Conservation (phyloP, 768 basidiomycete species). For the Tulasnella sp. region DNA sequence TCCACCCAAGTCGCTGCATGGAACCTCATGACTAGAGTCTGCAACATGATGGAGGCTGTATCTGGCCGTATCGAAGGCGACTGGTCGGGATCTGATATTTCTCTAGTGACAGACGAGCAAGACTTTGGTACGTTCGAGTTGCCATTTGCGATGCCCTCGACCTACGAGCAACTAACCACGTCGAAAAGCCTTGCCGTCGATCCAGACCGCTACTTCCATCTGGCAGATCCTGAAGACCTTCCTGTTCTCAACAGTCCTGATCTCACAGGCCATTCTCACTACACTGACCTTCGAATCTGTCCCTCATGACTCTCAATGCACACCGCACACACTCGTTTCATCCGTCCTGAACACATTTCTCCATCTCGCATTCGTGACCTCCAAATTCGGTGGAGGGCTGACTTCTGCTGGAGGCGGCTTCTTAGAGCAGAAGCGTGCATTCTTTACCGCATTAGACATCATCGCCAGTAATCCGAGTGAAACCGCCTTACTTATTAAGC, state of each 20-base stretch:
- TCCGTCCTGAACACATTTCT: slow-evolving; percentile 46
- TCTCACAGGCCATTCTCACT: slow-evolving; percentile 50
- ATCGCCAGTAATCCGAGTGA: slow-evolving; percentile 35
- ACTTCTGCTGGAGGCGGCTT: slow-evolving; percentile 42
- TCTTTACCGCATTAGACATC: slow-evolving; percentile 69
- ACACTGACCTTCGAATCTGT: slow-evolving; percentile 34
- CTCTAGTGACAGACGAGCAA: slow-evolving; percentile 23
- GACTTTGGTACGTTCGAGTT: slow-evolving; percentile 22
- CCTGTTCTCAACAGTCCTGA: slow-evolving; percentile 61
- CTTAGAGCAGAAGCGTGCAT: slow-evolving; percentile 57
- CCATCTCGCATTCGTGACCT: slow-evolving; percentile 63
- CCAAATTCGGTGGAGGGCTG: slow-evolving; percentile 61
- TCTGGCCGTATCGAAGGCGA: slow-evolving; percentile 21
- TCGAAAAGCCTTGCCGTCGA: not conserved
- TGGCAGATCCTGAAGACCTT: slow-evolving; percentile 66
- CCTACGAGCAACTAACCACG: not conserved
- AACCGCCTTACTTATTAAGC: slow-evolving; percentile 32
- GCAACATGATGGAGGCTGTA: slow-evolving; percentile 20
- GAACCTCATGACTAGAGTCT: slow-evolving; percentile 18
- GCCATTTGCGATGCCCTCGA: not conserved
- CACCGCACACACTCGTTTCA: slow-evolving; percentile 35
- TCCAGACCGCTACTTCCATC: slow-evolving; percentile 22
- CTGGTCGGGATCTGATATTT: slow-evolving; percentile 26
- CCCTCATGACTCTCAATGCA: slow-evolving; percentile 17
- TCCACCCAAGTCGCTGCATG: not conserved